A percentile compares a stretch with the other conserved stretches of the same genome.
Conservation (phyloP, 345 rosid genomes). For the Ricinus communis region DNA sequence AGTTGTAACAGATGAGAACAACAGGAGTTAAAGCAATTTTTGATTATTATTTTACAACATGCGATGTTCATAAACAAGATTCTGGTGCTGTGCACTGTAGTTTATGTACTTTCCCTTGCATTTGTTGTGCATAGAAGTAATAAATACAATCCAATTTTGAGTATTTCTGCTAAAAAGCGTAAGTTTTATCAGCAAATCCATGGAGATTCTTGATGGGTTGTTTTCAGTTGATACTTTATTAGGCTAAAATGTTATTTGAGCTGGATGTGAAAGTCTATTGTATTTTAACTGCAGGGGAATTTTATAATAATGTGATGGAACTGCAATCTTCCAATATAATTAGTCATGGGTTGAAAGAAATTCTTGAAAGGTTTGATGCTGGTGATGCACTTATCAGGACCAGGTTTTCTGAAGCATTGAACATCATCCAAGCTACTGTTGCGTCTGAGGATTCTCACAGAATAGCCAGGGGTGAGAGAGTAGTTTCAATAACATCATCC, state of each 20-base stretch:
- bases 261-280: constrained; percentile 6
- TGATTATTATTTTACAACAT: background rate
- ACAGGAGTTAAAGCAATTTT: background rate
- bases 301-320: constrained; percentile 12
- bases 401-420: constrained; percentile 52
- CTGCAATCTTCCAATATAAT: constrained; percentile 26
- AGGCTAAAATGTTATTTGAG: background rate
- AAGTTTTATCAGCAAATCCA: background rate
- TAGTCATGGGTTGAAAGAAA: constrained; percentile 63
- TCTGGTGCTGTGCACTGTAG: background rate
- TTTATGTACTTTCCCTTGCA: background rate
- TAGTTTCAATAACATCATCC: constrained; percentile 34
- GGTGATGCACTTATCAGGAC: constrained; percentile 33
- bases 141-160: background rate
- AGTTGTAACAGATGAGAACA: background rate
- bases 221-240: constrained; percentile 1
- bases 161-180: background rate
- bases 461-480: constrained; percentile 33
- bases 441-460: constrained; percentile 42
- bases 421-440: constrained; percentile 55
- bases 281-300: constrained; percentile 31
- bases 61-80: background rate
- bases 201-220: background rate
- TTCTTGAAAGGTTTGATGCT: constrained; percentile 41
- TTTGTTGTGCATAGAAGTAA: background rate